phyloP scores from a whole-genome alignment of 192 early-diverging fungal species.

The Coemansia guatemalensis region DNA sequence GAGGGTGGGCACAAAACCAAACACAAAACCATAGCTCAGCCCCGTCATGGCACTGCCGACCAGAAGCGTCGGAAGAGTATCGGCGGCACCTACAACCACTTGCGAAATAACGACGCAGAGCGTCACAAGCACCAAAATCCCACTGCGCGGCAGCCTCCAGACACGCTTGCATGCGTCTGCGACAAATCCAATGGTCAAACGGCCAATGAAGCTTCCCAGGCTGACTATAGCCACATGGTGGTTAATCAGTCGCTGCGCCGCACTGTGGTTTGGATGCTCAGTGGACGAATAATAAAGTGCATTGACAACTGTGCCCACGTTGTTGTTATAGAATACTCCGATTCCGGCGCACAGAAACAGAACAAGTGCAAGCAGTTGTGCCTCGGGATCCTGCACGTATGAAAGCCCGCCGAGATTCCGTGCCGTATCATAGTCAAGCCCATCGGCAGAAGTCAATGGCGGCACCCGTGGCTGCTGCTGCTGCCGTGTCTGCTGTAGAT shows the following conservation, averaged over 20 bases:
- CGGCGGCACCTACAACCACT: conserved; percentile 26
- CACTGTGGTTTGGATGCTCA: conserved; percentile 18
- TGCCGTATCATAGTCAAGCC: conserved; percentile 52
- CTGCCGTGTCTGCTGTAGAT: neutral
- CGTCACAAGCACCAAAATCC: conserved; percentile 38
- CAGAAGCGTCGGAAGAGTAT: conserved; percentile 22
- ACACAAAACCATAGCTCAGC: conserved; percentile 48
- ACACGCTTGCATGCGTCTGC: conserved; percentile 45
- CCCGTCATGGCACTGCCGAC: conserved; percentile 49
- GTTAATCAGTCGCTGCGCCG: conserved; percentile 54
- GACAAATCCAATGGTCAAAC: conserved; percentile 43
- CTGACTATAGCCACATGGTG: conserved; percentile 50
- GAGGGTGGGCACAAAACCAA: conserved; percentile 50
- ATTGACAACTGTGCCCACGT: conserved; percentile 53
- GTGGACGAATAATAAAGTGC: conserved; percentile 51
- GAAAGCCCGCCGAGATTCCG: conserved; percentile 45
- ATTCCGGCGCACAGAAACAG: conserved; percentile 52
- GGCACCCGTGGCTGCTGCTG: conserved; percentile 1
- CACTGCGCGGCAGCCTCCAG: conserved; percentile 45
- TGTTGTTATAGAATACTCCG: conserved; percentile 57
- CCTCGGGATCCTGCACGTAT: conserved; percentile 49
- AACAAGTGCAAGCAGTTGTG: conserved; percentile 48
- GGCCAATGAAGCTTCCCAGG: conserved; percentile 46
- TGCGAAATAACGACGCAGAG: conserved; percentile 40
- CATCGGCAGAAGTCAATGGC: conserved; percentile 8